These are phyloP conservation scores for Daldinia decipiens DNA, from an alignment of 495 filamentous ascomycete species.

Conservation along the genomic window DNA sequence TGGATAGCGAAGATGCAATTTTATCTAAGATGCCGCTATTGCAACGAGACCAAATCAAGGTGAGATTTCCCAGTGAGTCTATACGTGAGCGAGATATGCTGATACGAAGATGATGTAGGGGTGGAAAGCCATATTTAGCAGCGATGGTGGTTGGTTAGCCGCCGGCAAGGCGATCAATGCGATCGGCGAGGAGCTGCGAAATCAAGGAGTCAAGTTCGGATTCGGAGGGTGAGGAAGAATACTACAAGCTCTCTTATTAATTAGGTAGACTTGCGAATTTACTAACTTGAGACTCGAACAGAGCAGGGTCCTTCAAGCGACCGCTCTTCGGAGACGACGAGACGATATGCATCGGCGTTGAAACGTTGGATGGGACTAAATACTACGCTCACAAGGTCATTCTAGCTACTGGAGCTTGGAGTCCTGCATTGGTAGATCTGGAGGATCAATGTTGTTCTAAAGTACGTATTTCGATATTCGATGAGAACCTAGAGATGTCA, in stretches of 20 bases:
- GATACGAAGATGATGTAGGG: slow-evolving; percentile 21
- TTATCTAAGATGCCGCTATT: slow-evolving; percentile 39
- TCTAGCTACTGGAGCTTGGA: slow-evolving; percentile 52
- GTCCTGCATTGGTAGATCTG: slow-evolving; percentile 49
- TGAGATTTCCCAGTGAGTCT: neutral
- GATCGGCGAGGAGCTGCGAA: slow-evolving; percentile 37
- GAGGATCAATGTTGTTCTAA: slow-evolving; percentile 48
- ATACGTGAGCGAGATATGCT: neutral
- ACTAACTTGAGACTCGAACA: slow-evolving; percentile 1
- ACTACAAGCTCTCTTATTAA: no score
- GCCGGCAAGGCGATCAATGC: slow-evolving; percentile 42
- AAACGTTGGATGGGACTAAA: slow-evolving; percentile 49
- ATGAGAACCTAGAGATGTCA: neutral
- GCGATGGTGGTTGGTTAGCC: slow-evolving; percentile 44
- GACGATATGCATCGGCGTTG: slow-evolving; percentile 45
- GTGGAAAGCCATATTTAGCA: slow-evolving; percentile 44
- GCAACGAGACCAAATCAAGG: slow-evolving; percentile 39
- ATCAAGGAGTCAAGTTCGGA: slow-evolving; percentile 37
- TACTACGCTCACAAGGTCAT: slow-evolving; percentile 50
- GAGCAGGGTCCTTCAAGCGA: slow-evolving; percentile 37
- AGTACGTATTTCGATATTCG: slow-evolving; percentile 9
- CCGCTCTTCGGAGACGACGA: slow-evolving; percentile 34
- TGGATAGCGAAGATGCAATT: slow-evolving; percentile 43
- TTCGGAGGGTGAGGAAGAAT: slow-evolving; percentile 34
- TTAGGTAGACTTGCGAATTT: neutral